Conservation (phyloP, 371 early-diverging fungal genomes). For the Chytridiales sp. region DNA sequence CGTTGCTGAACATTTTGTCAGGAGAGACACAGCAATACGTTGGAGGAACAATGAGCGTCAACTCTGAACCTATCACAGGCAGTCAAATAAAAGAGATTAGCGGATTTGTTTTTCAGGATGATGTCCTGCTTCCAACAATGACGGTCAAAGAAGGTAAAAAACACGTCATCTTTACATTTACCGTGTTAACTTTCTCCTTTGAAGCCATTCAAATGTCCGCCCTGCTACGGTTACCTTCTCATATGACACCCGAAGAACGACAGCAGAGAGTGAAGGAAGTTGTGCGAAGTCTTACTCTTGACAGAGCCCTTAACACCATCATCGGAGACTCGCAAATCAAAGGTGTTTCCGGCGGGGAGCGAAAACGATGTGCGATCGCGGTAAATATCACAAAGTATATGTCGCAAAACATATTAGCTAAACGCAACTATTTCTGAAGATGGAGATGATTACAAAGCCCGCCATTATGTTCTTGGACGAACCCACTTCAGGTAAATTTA, state of each 20-base stretch:
- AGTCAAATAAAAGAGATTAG: conserved; percentile 8
- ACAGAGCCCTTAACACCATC: conserved; percentile 61
- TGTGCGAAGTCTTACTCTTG: conserved; percentile 69
- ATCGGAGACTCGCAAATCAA: conserved; percentile 57
- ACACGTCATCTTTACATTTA: not conserved
- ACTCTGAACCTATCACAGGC: conserved; percentile 55
- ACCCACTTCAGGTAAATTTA: conserved; percentile 49
- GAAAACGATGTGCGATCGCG: conserved; percentile 57
- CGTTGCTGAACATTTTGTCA: conserved; percentile 80
- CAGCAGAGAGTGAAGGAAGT: conserved; percentile 66
- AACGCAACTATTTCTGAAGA: too few relatives aligned
- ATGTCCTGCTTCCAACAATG: conserved; percentile 75
- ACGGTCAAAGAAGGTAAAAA: conserved; percentile 67
- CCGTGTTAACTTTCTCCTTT: not conserved
- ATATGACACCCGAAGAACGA: conserved; percentile 45
- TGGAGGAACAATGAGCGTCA: conserved; percentile 76
- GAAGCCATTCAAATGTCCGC: conserved; percentile 74
- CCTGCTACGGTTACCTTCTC: conserved; percentile 59
- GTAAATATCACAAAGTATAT: conserved; percentile 41
- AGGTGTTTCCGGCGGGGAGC: conserved; percentile 89
- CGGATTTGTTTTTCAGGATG: conserved; percentile 61
- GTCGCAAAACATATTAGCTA: not conserved
- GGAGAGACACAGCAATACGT: conserved; percentile 73
- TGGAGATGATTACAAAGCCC: conserved; percentile 42
- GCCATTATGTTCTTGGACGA: conserved; percentile 87